Evolutionary conservation across 2,329 filamentous ascomycete genomes (phyloP).

Genomic region (Colletotrichum agaves): DNA sequence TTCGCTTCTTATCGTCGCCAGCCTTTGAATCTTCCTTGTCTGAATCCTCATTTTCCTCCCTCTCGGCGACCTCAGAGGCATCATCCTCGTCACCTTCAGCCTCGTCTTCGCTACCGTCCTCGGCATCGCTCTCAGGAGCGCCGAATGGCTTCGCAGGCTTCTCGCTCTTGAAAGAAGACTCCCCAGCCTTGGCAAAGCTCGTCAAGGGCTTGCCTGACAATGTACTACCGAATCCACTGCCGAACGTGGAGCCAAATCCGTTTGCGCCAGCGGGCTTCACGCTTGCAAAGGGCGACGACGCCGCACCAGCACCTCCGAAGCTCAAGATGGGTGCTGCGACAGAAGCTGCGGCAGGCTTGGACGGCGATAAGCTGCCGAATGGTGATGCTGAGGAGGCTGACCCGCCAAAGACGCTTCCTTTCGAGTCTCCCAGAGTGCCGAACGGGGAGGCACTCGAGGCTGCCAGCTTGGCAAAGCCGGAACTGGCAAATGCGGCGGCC

Average conservation of each 20-base stretch:
- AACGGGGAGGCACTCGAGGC: conserved; percentile 72
- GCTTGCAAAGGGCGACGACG: conserved; percentile 59
- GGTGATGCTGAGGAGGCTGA: conserved; percentile 42
- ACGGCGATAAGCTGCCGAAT: conserved; percentile 45
- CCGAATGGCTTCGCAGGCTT: conserved; percentile 81
- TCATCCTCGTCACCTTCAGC: conserved; percentile 52
- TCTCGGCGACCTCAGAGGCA: conserved; percentile 50
- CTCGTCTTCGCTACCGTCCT: conserved; percentile 58
- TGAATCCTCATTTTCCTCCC: conserved; percentile 62
- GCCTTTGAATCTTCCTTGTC: conserved; percentile 64
- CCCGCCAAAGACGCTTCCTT: conserved; percentile 60
- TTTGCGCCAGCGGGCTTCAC: conserved; percentile 53
- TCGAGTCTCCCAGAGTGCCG: conserved; percentile 60
- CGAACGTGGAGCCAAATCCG: conserved; percentile 59
- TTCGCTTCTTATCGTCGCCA: conserved; percentile 71
- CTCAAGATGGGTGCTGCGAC: conserved; percentile 57
- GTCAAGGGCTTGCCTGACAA: conserved; percentile 62
- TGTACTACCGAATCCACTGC: conserved; percentile 56
- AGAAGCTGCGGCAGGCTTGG: conserved; percentile 43
- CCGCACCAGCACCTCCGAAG: conserved; percentile 54
- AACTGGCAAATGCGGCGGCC: conserved; percentile 72
- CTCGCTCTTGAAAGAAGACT: conserved; percentile 60
- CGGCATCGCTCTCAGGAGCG: conserved; percentile 74
- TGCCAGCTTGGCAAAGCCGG: conserved; percentile 74
- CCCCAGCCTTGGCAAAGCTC: conserved; percentile 76